Evolutionary conservation across 768 basidiomycete genomes (phyloP).

Genomic region (Trametes sanguinea): DNA sequence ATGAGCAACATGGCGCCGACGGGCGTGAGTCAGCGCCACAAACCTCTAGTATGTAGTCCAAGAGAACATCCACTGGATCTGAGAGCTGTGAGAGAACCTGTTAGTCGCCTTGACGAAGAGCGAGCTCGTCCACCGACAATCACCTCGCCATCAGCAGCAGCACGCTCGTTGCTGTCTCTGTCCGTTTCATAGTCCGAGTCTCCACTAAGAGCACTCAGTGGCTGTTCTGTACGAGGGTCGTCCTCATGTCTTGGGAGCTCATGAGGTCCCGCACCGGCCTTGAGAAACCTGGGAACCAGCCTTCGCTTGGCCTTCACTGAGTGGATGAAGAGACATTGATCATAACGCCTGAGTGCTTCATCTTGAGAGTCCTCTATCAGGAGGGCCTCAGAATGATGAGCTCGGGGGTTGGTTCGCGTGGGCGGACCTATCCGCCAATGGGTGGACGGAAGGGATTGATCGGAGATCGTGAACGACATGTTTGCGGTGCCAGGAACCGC

Average conservation of each 20-base stretch:
- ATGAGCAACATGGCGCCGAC: background rate
- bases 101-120: background rate
- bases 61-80: constrained; percentile 21
- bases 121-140: too few species aligned
- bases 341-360: background rate
- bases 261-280: constrained; percentile 20
- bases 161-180: too few species aligned
- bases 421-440: background rate
- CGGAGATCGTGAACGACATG: background rate
- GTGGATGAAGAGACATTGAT: constrained; percentile 14
- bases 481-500: background rate
- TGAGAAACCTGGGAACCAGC: background rate
- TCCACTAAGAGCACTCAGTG: too few species aligned
- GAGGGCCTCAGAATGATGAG: background rate
- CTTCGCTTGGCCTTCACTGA: constrained; percentile 11
- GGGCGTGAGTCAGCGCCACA: background rate
- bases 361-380: too few species aligned
- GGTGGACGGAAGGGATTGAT: background rate
- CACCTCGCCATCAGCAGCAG: too few species aligned
- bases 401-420: background rate
- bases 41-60: constrained; percentile 27
- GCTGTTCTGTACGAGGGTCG: background rate
- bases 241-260: background rate
- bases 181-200: too few species aligned
- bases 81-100: background rate